Base-by-base conservation (phyloP, 139 green algal genomes). In the Helicosporidium sp. region DNA sequence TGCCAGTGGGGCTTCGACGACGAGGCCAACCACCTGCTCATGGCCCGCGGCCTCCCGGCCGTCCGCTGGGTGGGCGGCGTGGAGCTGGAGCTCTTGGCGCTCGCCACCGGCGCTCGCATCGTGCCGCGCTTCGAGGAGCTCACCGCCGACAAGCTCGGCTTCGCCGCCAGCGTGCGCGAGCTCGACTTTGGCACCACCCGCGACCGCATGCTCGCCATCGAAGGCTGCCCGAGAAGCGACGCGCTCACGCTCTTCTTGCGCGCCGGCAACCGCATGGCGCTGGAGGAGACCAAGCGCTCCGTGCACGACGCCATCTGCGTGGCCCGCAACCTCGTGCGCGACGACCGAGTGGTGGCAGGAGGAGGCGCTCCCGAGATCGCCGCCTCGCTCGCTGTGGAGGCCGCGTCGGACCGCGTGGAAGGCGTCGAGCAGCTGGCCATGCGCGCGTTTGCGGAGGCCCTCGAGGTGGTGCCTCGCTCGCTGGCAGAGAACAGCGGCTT, bases 1-100 rank as follows among this genome's bases (percentile, higher is more conserved):
- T 96, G 85, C 69, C 87, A 98, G 65, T 98, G 89, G 89, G 58
- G 90, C 40, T 99, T 99, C 61, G 90, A 99, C 60, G 90, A 99
- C 55, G 90, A 99, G 72, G 90, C 90, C 31, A 99, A 99, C 65
- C 87, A 96, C 69, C 67, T 97, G 61, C 79, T 99, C 39, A 87
- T 95, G 78, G 76, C 92, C 54, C 48, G 86, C 24, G 59, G 84
- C 3, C 69, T 95, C 49, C 86, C 86, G 4, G 86, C 86, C 18
- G 81, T 96, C 51, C 77, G 86, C 3, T 89, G 78, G 78, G 90
- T 99, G 25, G 90, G 90, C 10, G 90, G 90, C 16, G 90, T 97
- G 23, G 90, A 99, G 71, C 85, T 99, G 41, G 90, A 99, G 73
- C 78, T 99, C 40, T 73, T 99, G 39, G 90, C 90, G 24, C 90